phyloP scores from a whole-genome alignment of 352 stramenopile genomes.

The Globisporangium orthogonon region DNA sequence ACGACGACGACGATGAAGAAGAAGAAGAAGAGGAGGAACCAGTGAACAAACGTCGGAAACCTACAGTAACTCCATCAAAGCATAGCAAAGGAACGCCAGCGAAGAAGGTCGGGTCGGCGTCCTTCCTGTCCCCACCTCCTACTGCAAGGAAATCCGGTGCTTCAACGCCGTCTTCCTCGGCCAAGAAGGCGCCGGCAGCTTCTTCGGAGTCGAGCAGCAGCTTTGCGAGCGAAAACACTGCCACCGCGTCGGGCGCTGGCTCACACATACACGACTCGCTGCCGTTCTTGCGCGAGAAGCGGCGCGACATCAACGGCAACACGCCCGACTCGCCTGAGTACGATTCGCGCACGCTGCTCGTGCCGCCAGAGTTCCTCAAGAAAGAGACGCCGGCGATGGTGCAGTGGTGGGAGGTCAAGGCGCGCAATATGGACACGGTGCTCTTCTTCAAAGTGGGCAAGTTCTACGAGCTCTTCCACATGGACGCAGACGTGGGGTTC shows the following conservation, averaged over 20 bases:
- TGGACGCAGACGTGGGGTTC: slow-evolving; percentile 98
- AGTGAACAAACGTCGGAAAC: slow-evolving; percentile 32
- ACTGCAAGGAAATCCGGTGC: slow-evolving; percentile 19
- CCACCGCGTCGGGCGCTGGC: slow-evolving; percentile 44
- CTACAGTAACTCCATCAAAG: not conserved
- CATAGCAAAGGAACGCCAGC: slow-evolving; percentile 19
- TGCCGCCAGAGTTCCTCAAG: slow-evolving; percentile 84
- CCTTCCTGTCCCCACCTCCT: slow-evolving; percentile 31
- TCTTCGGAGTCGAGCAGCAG: slow-evolving; percentile 9
- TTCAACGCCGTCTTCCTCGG: slow-evolving; percentile 6
- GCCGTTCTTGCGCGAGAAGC: slow-evolving; percentile 82
- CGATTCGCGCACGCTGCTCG: slow-evolving; percentile 89
- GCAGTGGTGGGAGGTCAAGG: slow-evolving; percentile 99
- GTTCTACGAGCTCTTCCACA: slow-evolving; percentile 97
- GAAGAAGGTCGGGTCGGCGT: slow-evolving; percentile 17
- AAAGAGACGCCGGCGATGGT: slow-evolving; percentile 94
- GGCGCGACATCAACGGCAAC: slow-evolving; percentile 87
- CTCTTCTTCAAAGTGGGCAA: slow-evolving; percentile 99
- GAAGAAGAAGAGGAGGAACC: slow-evolving; percentile 36
- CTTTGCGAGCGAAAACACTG: slow-evolving; percentile 3
- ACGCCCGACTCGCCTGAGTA: slow-evolving; percentile 82
- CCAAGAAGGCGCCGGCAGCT: slow-evolving; percentile 17
- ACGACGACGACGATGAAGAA: slow-evolving; percentile 33
- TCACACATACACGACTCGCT: slow-evolving; percentile 91
- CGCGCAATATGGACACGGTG: slow-evolving; percentile 96